These are phyloP conservation scores for Ploettnerulaceae sp. DNA, from an alignment of 2,329 filamentous ascomycete species.

Conservation along the genomic window DNA sequence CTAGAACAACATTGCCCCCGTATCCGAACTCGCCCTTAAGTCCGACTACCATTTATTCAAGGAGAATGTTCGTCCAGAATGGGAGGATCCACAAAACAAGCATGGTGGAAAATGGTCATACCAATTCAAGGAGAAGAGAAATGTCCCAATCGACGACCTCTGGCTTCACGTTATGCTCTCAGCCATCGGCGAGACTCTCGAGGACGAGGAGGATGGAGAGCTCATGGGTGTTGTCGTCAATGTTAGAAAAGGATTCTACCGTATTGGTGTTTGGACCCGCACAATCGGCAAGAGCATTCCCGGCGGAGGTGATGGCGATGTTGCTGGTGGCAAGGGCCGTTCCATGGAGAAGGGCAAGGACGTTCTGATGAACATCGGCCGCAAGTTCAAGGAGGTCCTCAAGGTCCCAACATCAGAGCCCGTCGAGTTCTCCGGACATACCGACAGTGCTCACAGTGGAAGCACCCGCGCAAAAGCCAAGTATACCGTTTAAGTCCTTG, in stretches of 20 bases:
- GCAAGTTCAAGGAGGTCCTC: slow-evolving; percentile 87
- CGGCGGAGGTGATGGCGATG: slow-evolving; percentile 66
- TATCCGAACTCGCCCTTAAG: slow-evolving; percentile 93
- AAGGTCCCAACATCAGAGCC: slow-evolving; percentile 70
- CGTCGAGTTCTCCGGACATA: slow-evolving; percentile 96
- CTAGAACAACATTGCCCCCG: slow-evolving; percentile 97
- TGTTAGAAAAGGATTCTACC: slow-evolving; percentile 96
- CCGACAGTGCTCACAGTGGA: slow-evolving; percentile 85
- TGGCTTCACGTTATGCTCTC: slow-evolving; percentile 97
- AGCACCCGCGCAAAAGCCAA: slow-evolving; percentile 96
- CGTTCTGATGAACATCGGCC: slow-evolving; percentile 77
- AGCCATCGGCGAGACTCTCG: slow-evolving; percentile 95
- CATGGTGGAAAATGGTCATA: slow-evolving; percentile 99
- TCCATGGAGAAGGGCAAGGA: slow-evolving; percentile 78
- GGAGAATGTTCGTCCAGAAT: slow-evolving; percentile 91
- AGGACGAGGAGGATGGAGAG: slow-evolving; percentile 94
- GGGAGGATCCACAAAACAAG: slow-evolving; percentile 98
- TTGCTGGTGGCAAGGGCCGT: slow-evolving; percentile 72
- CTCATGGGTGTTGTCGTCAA: slow-evolving; percentile 99
- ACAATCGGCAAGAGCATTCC: slow-evolving; percentile 83
- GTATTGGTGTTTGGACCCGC: slow-evolving; percentile 95
- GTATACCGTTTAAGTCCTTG: slow-evolving; percentile 63
- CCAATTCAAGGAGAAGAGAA: slow-evolving; percentile 93
- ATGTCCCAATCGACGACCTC: slow-evolving; percentile 84
- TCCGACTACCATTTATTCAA: slow-evolving; percentile 99